Base-by-base conservation (phyloP, 495 filamentous ascomycete species). In the Xylaria nigripes region DNA sequence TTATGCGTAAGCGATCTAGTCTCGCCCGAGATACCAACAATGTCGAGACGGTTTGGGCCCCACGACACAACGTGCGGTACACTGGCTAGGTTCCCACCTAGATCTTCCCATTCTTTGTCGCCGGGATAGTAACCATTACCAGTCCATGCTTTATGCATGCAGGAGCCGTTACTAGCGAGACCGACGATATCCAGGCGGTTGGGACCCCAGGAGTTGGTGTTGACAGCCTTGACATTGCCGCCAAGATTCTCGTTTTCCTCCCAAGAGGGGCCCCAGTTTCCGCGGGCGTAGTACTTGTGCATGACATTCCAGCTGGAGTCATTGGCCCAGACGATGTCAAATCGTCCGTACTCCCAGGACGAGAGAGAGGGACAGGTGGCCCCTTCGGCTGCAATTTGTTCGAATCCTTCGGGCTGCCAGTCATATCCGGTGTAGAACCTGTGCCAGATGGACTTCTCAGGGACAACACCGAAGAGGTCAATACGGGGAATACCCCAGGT, bases 91-190 rank as follows among this genome's bases (percentile, higher is more conserved):
- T 30, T 47, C 8, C 51, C 43, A 4, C 51, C 51, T n/a, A 54
- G 32, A 10, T 47, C 24, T 41, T 54, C 51, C 51, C 51, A 54
- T 18, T 23, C 51, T 7, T 51, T 27, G 10, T 51, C 68, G 16
- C 45, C 45, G 0, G 73, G 71, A 0, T 73, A 75, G 60, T 79
- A 80, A 51, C 78, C 76, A 48, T 79, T 72, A 6, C 78, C 78
- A 0, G 71, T 76, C 68, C 72, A 80, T 54, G 80, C 71, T 42
- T 69, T 76, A 50, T 54, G 51, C 51, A 54, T n/a, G 30, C 25
- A 19, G 18, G 32, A 27, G 32, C 43, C 43, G 12, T 54, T 54
- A 32, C 5, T 5, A 32, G 51, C 23, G n/a, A 15, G 45, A 6
- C 32, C 43, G 1, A 54, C 24, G 32, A 54, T 54, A 13, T 54